Percentiles rank a stretch among this genome's conserved stretches.
phyloP scores from a whole-genome alignment of 2,329 filamentous ascomycete species.

The Rugonectria rugulosa region DNA sequence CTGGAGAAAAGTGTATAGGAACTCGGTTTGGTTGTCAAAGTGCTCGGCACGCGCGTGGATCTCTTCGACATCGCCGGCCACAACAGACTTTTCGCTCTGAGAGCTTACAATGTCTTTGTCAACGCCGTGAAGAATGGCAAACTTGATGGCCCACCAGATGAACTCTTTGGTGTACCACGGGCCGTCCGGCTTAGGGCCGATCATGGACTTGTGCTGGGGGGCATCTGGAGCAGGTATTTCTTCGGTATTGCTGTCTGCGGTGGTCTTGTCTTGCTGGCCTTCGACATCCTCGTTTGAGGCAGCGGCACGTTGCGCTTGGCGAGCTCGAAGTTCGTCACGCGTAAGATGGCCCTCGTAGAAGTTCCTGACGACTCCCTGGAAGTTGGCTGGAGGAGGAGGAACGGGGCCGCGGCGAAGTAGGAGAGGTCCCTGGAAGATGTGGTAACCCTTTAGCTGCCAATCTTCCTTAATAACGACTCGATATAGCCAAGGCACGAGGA shows the following conservation, averaged over 20 bases:
- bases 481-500: slow-evolving; percentile 67
- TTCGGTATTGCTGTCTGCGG: slow-evolving; percentile 56
- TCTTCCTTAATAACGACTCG: slow-evolving; percentile 66
- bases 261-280: slow-evolving; percentile 40
- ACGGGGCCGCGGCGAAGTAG: slow-evolving; percentile 52
- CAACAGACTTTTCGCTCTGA: slow-evolving; percentile 48
- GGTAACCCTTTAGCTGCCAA: slow-evolving; percentile 64
- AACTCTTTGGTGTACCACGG: slow-evolving; percentile 52
- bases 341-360: slow-evolving; percentile 65
- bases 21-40: slow-evolving; percentile 69
- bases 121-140: slow-evolving; percentile 55
- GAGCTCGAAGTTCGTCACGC: slow-evolving; percentile 58
- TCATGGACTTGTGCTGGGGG: slow-evolving; percentile 43
- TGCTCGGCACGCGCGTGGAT: slow-evolving; percentile 64
- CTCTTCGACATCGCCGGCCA: slow-evolving; percentile 61
- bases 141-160: slow-evolving; percentile 55
- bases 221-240: slow-evolving; percentile 60
- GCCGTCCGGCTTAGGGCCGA: slow-evolving; percentile 52
- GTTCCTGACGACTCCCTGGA: slow-evolving; percentile 54
- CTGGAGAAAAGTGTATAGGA: slow-evolving; percentile 67
- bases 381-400: slow-evolving; percentile 52
- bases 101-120: slow-evolving; percentile 51
- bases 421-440: slow-evolving; percentile 61
- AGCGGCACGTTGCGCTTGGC: slow-evolving; percentile 40
- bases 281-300: slow-evolving; percentile 32